Base-by-base conservation (phyloP, 768 basidiomycete genomes). In the Galerina sulciceps region DNA sequence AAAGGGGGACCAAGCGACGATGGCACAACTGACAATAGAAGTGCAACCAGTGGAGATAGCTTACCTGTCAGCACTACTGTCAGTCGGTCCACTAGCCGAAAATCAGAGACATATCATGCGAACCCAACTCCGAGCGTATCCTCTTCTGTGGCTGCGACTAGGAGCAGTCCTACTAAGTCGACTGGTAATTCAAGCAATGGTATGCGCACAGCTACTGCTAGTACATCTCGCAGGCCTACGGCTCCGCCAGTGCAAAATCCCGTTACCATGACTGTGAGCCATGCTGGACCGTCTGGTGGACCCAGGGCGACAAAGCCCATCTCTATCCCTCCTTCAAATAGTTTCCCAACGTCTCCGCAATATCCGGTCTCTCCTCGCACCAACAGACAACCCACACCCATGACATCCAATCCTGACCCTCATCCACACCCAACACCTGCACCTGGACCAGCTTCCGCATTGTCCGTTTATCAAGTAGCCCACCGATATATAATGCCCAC, bases 391-490 rank as follows among this genome's bases (percentile, higher is more conserved):
- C 63, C 73, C 47, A 67, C 73, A 13, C 55, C 69, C 1, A 52
- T 73, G 11, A 58, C 67, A 15, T 73, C 80, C 10, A 74, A 70
- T 3, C 73, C 79, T 10, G 91, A 93, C 65, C 90, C 91, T 3
- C 89, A 93, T 69, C 73, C 81, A 0, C 91, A 92, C 65, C 91
- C 90, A 10, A 84, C 85, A 0, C 75, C 83, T 6, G 62, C 81
- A 4, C 88, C 88, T 6, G 71, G 76, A 4, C 85, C 90, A 14
- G 89, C 89, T 11, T 89, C 88, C 20, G 89, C 90, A 1, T 71
- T 93, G 47, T 85, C 86, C 0, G 82, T 92, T 64, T 93, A 90
- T 73, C 88, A 89, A 62, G 79, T 91, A 10, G 88, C 90, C 3
- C 89, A 93, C 73, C 81, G 89, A 51, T 93, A 92, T 71, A 75